Percentiles rank a stretch among this genome's conserved stretches.
phyloP scores from a whole-genome alignment of 2,329 filamentous ascomycete species.

The Didymella glomerata region DNA sequence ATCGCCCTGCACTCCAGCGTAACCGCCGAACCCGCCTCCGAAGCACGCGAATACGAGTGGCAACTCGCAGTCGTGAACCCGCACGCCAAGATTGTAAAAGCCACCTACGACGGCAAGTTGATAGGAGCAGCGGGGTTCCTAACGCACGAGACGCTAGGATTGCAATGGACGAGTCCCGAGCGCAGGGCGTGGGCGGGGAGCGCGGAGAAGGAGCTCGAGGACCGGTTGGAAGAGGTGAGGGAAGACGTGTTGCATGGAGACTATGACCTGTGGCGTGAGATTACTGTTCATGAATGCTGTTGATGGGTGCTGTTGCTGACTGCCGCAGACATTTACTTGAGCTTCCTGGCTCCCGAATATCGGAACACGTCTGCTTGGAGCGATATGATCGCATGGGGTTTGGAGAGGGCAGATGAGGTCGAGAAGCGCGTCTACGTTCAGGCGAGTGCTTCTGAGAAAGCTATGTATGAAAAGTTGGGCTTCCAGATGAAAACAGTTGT shows the following conservation, averaged over 20 bases:
- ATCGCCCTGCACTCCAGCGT: not conserved
- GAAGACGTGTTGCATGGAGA: not conserved
- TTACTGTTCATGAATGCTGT: not conserved
- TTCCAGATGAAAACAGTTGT: not conserved
- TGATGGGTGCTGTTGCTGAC: not conserved
- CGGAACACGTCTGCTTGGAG: not conserved
- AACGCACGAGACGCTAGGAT: not conserved
- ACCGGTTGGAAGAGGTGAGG: not conserved
- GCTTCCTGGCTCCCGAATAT: not conserved
- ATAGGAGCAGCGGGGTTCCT: constrained; percentile 4
- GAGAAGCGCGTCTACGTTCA: constrained; percentile 4
- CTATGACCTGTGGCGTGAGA: constrained; percentile 4
- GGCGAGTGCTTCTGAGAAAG: not conserved
- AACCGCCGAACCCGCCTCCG: not conserved
- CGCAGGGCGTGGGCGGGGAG: not conserved
- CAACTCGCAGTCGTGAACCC: constrained; percentile 3
- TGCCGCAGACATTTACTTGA: not conserved
- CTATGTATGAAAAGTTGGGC: not conserved
- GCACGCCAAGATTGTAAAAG: constrained; percentile 1
- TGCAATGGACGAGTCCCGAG: constrained; percentile 4
- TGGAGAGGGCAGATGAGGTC: not conserved
- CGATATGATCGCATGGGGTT: constrained; percentile 3
- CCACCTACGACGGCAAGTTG: not conserved
- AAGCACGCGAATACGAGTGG: not conserved
- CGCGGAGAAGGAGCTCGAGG: constrained; percentile 3